Evolutionary conservation across 2,329 filamentous ascomycete genomes (phyloP), one percentile per base, ranked within the genome.

Genomic region (Passalora sequoiae): DNA sequence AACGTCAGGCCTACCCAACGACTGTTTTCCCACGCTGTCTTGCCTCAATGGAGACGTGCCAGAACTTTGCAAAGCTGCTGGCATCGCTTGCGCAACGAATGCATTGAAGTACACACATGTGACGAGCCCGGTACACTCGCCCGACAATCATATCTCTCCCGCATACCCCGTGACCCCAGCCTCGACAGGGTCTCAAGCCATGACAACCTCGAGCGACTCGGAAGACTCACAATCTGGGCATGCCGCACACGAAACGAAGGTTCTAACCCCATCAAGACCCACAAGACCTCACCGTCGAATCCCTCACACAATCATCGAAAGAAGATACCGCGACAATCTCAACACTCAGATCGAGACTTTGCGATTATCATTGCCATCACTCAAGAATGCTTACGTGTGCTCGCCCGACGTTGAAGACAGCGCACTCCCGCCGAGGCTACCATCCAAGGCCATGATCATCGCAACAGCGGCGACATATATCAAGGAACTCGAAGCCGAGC

Each of bases 381-480:
- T 70, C 2, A 66, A 68, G 49, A 64, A 68, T 48, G 47, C 59
- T 46, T 46, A 58, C 48, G n/a, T 68, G 58, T 48, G 64, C 36
- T 56, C 59, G 10, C 61, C 65, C 1, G 68, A 71, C 38, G 68
- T 70, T 21, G 68, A 71, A 43, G 68, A 71, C 45, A 51, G 66
- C 2, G 64, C 67, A 4, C 56, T 66, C 1, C 63, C 67, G 9
- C 65, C 64, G 4, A 68, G 69, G 45, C 59, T 69, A 6, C 56
- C 56, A 6, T 65, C 61, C 46, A 72, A 71, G 51, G 68, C 69
- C n/a, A 67, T 70, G 39, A 67, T 72, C 39, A 61, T 72, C 21
- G 67, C 67, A 7, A 69, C 65, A 1, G 69, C 69, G 15, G 69
- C 67, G 16, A 65, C 67, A 7, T 68, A 71, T 55, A 70, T 72